Percentiles rank a stretch among this genome's conserved stretches.
Evolutionary conservation across 257 asterid genomes (phyloP).

Genomic region (Solanum infundibuliforme): DNA sequence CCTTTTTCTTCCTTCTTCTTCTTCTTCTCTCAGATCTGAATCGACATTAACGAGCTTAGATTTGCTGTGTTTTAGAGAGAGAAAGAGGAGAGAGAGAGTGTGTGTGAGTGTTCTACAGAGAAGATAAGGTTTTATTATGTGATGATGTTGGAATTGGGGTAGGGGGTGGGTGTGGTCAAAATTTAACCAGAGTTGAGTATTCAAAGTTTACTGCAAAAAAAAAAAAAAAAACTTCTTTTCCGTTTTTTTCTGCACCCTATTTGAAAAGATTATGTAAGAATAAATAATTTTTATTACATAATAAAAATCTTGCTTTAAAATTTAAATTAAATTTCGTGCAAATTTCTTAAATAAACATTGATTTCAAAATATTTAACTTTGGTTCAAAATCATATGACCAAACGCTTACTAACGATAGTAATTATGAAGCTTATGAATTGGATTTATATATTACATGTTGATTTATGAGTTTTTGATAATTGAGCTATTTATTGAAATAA

Average conservation of each 20-base stretch:
- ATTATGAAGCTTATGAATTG: neutral
- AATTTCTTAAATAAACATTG: neutral
- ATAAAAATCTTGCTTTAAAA: too few relatives aligned
- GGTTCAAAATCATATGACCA: too few relatives aligned
- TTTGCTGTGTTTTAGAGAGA: constrained; percentile 3
- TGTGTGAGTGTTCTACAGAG: constrained; percentile 26
- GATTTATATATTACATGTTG: neutral
- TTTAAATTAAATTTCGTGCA: too few relatives aligned
- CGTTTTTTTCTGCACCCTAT: neutral
- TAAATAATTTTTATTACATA: too few relatives aligned
- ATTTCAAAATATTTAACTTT: too few relatives aligned
- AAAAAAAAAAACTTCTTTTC: neutral
- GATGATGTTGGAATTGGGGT: constrained; percentile 19
- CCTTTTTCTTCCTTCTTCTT: neutral
- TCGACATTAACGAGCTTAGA: constrained; percentile 31
- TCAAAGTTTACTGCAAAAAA: neutral
- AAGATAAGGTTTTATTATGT: constrained; percentile 57
- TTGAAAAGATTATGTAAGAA: too few relatives aligned
- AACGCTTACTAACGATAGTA: neutral
- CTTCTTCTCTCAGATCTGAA: constrained; percentile 20
- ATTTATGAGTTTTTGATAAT: neutral
- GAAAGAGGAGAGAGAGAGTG: constrained; percentile 4
- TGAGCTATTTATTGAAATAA: neutral
- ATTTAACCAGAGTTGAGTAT: constrained; percentile 19
- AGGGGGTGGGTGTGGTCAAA: constrained; percentile 12